Evolutionary conservation across 495 filamentous ascomycete genomes (phyloP), one percentile per base, ranked within the genome.

Genomic region (Jackrogersella minutella): DNA sequence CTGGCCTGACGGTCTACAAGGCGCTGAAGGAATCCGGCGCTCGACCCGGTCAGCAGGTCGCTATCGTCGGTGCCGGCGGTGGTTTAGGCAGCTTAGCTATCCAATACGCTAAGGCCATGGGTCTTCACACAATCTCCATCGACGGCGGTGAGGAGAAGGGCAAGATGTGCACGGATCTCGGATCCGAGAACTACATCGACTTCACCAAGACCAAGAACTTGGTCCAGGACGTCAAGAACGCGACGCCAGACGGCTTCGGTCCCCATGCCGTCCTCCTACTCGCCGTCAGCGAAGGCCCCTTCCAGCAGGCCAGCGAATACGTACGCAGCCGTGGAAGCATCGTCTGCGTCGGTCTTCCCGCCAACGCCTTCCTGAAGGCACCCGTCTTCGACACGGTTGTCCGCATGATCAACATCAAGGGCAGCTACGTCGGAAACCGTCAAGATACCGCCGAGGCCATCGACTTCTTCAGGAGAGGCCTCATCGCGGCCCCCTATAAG

Each of bases 1-100:
- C 91, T 54, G 93, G 93, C 74, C 88, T 97, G 73, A 97, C 93
- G 17, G 93, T 95, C 66, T 97, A 96, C 82, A 96, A 96, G 79
- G 93, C 91, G 11, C 74, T 97, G 49, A 96, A 96, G 79, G 91
- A 95, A 75, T 91, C 90, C 1, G 86, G 86, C 9, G 88, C 81
- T 0, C 78, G 85, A 2, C 86, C 92, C 0, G 93, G 93, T 30
- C 86, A 96, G 76, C 88, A 83, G 17, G 87, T 97, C 9, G 92
- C 91, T 64, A 90, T 97, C 64, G 92, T 95, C 50, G 93, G 93
- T 62, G 93, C 93, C 11, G 93, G 93, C 21, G 93, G 93, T 73
- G 93, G 93, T 14, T 82, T 97, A 22, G 93, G 93, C 16, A 88
- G 85, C 63, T 81, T 97, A 62, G 93, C 93, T 17, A 79, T 90